A percentile compares a stretch with the other conserved stretches of the same genome.
phyloP scores from a whole-genome alignment of 768 basidiomycete species.

The Tephrocybe sp. region DNA sequence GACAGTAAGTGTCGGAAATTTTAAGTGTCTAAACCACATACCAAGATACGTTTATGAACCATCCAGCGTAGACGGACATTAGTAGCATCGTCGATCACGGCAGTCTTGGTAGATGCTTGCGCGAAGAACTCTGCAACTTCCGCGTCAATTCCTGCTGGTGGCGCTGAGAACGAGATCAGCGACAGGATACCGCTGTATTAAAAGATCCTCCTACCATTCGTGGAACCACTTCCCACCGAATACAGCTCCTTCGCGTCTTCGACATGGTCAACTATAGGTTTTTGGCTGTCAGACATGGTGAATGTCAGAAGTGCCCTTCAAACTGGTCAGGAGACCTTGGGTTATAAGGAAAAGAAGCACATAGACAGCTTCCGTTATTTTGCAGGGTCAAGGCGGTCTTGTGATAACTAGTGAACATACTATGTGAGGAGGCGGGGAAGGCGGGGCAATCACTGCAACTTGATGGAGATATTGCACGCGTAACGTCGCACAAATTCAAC shows the following conservation, averaged over 20 bases:
- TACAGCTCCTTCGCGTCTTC: conserved; percentile 32
- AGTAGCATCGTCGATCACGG: conserved; percentile 41
- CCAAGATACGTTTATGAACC: conserved; percentile 46
- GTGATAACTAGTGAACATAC: conserved; percentile 10
- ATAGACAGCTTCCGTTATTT: not conserved
- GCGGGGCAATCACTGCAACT: not conserved
- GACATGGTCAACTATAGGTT: not conserved
- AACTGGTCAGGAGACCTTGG: conserved; percentile 4
- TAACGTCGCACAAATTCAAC: not conserved
- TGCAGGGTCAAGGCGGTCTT: conserved; percentile 10
- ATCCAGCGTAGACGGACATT: conserved; percentile 43
- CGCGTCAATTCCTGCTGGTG: conserved; percentile 37
- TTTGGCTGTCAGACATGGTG: conserved; percentile 12
- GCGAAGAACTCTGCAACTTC: conserved; percentile 47
- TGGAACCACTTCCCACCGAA: conserved; percentile 33
- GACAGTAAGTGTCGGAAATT: not conserved
- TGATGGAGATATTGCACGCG: conserved; percentile 4
- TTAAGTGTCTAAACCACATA: conserved; percentile 11
- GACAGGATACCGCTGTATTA: not conserved
- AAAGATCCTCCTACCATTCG: conserved; percentile 4
- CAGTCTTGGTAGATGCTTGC: conserved; percentile 19
- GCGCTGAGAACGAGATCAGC: conserved; percentile 9
- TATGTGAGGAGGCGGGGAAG: not conserved
- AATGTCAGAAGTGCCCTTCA: conserved; percentile 2
- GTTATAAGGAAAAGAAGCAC: conserved; percentile 14